Conservation (phyloP, 257 asterid genomes). For the Nicotiana obtusifolia region DNA sequence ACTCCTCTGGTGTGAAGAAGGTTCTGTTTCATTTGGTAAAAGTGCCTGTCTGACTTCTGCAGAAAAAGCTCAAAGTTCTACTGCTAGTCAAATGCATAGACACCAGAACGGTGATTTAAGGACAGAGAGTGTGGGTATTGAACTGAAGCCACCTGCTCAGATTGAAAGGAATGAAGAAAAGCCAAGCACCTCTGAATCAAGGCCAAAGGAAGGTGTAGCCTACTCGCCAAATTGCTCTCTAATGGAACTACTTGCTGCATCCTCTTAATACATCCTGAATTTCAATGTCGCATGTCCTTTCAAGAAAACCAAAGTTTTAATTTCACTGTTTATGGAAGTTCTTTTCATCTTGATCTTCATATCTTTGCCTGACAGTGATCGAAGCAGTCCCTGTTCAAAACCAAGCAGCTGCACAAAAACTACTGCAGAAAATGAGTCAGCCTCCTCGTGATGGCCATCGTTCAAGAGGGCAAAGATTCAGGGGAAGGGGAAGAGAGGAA, state of each 20-base stretch:
- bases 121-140: constrained; percentile 22
- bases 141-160: constrained; percentile 30
- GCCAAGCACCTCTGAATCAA: constrained; percentile 33
- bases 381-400: constrained; percentile 78
- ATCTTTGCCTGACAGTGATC: constrained; percentile 37
- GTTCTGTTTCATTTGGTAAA: constrained; percentile 30
- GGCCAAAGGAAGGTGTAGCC: constrained; percentile 65
- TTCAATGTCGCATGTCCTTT: constrained; percentile 2
- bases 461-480: constrained; percentile 44
- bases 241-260: constrained; percentile 5
- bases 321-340: neutral
- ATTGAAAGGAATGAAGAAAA: constrained; percentile 39
- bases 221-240: neutral
- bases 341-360: neutral
- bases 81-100: constrained; percentile 22
- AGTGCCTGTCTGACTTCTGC: constrained; percentile 25
- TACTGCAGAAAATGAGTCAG: constrained; percentile 66
- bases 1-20: constrained; percentile 20
- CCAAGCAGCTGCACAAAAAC: constrained; percentile 89
- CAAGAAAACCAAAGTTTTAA: neutral
- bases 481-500: constrained; percentile 40
- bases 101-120: constrained; percentile 29
- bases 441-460: constrained; percentile 34
- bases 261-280: neutral
- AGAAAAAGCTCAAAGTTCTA: constrained; percentile 39